Base-by-base conservation (phyloP, 2,329 filamentous ascomycete species). In the Scleromitrula shiraiana region DNA sequence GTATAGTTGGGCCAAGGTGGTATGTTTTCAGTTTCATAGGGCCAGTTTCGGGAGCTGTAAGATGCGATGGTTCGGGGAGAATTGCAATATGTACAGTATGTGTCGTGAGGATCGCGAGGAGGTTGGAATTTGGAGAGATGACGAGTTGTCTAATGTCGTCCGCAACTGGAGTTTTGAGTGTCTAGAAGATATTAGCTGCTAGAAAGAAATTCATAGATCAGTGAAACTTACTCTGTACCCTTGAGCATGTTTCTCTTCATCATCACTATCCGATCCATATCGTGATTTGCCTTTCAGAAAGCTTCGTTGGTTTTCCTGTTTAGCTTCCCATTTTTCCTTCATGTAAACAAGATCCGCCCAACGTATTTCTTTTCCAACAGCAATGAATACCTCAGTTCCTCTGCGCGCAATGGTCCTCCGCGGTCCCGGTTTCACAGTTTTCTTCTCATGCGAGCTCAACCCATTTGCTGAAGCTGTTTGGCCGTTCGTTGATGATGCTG, bases 1-100 rank as follows among this genome's bases (percentile, higher is more conserved):
- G 91, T 3, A 85, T 89, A 2, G 88, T 94, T 24, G 90, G 89
- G 1, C 91, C 91, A n/a, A 97, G 74, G 17, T 91, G 91, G 68
- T 88, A 94, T 45, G 88, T 88, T 65, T 88, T 94, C 24, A 90
- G 75, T 61, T 86, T 87, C 59, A 95, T 74, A 5, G 83, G 79
- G 8, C 77, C 74, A 39, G 68, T 72, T 60, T 91, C 87, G 38
- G 76, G 73, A 50, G 80, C 77, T 14, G 80, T 81, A 26, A 96
- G 78, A 59, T 90, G 83, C 7, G 84, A 80, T 0, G 84, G 73
- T 56, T 94, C 85, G 22, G 91, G 91, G 4, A 97, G 74, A n/a
- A 90, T 72, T 48, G 87, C 83, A 58, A 97, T 82, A 62, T 95
- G 88, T 35, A 95, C 80, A 2, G 89, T 96, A 62, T 96, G 86